A percentile compares a stretch with the other conserved stretches of the same genome.
Evolutionary conservation across 768 basidiomycete genomes (phyloP).

Genomic region (Mycena latifolia): DNA sequence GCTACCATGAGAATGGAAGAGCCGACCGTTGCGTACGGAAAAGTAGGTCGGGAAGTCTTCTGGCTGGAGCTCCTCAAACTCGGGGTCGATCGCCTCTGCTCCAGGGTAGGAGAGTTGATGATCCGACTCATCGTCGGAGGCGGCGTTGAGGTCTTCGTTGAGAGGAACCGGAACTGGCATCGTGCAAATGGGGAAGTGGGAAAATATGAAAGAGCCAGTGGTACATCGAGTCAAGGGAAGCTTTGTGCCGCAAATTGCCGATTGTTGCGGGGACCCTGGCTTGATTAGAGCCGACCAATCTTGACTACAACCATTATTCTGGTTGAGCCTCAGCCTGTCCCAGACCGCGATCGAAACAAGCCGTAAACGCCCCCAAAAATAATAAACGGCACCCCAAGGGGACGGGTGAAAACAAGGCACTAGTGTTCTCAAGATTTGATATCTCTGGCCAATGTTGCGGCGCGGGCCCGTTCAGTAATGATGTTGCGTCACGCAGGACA

Average conservation of each 20-base stretch:
- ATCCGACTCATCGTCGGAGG: slow-evolving; percentile 56
- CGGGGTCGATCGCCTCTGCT: no score
- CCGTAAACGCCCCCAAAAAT: neutral
- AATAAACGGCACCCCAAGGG: neutral
- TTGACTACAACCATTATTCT: no score
- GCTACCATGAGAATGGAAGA: no score
- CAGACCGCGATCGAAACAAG: no score
- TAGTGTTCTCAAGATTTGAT: no score
- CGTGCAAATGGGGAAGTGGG: neutral
- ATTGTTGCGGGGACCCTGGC: neutral
- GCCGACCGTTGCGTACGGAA: no score
- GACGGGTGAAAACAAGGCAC: neutral
- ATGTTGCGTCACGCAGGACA: no score
- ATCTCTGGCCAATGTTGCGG: no score
- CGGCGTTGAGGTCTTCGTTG: slow-evolving; percentile 44
- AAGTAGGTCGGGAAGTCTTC: no score
- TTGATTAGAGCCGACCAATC: neutral
- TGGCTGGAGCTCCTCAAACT: no score
- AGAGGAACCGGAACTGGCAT: slow-evolving; percentile 23
- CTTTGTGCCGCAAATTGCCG: neutral
- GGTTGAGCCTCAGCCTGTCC: neutral
- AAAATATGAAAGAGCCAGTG: neutral
- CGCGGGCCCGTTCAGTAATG: no score
- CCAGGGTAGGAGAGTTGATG: slow-evolving; percentile 22
- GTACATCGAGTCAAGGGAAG: slow-evolving; percentile 15